These are phyloP conservation scores for Mimosa bimucronata DNA, from an alignment of 306 rosid species.

Conservation along the genomic window DNA sequence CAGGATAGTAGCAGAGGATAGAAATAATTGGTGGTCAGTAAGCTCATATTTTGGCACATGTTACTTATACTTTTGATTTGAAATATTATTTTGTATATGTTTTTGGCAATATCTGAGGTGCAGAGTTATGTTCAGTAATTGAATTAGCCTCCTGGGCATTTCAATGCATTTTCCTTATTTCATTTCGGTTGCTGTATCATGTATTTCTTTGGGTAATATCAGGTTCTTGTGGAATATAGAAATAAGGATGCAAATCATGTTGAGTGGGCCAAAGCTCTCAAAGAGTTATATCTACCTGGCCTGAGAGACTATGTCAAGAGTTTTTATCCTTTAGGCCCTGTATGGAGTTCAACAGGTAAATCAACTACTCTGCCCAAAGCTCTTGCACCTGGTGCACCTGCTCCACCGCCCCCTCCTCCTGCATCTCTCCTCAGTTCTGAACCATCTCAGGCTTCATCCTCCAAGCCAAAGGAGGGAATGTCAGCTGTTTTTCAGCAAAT, in stretches of 20 bases:
- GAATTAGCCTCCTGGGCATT: conserved; percentile 22
- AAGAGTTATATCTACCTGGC: conserved; percentile 93
- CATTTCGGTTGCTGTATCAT: conserved; percentile 11
- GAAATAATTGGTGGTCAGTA: conserved; percentile 29
- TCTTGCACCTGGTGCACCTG: conserved; percentile 62
- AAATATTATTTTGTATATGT: conserved; percentile 4
- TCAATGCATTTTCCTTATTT: conserved; percentile 12
- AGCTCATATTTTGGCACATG: conserved; percentile 20
- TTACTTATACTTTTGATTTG: conserved; percentile 18
- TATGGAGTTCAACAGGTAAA: conserved; percentile 86
- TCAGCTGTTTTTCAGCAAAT: conserved; percentile 90
- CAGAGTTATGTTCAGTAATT: conserved; percentile 9
- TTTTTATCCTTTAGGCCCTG: conserved; percentile 86
- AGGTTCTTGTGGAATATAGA: conserved; percentile 91
- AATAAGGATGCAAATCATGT: conserved; percentile 91
- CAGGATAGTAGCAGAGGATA: conserved; percentile 23
- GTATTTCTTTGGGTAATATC: conserved; percentile 34
- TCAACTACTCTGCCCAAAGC: conserved; percentile 62
- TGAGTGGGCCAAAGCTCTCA: conserved; percentile 96
- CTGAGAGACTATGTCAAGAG: conserved; percentile 90
- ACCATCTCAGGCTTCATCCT: conserved; percentile 83
- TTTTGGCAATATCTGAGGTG: conserved; percentile 10
- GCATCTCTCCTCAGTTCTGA: conserved; percentile 84
- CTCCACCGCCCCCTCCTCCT: conserved; percentile 87
- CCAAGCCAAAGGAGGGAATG: conserved; percentile 84